A percentile compares a stretch with the other conserved stretches of the same genome.
phyloP scores from a whole-genome alignment of 306 rosid species.

The Benincasa hispida region DNA sequence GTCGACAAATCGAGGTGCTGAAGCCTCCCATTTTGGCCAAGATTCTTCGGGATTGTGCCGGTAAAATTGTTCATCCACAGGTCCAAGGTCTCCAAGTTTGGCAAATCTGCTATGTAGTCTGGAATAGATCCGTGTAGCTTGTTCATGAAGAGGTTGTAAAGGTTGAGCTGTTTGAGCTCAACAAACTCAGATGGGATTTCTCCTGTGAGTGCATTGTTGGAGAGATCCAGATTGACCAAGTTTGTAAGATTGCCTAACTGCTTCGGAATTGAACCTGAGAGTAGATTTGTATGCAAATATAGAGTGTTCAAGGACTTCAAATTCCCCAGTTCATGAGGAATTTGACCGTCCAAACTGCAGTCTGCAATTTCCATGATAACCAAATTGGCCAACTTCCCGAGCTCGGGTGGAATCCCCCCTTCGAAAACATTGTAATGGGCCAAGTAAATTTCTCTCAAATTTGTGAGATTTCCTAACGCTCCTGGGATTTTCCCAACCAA shows the following conservation, averaged over 20 bases:
- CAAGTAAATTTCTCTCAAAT: conserved; percentile 48
- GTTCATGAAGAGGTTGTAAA: conserved; percentile 71
- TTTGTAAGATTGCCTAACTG: conserved; percentile 54
- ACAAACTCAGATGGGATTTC: conserved; percentile 71
- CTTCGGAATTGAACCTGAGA: conserved; percentile 61
- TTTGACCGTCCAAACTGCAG: conserved; percentile 54
- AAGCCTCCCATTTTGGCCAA: conserved; percentile 59
- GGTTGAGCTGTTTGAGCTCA: conserved; percentile 46
- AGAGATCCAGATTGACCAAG: conserved; percentile 51
- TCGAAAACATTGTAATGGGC: conserved; percentile 60
- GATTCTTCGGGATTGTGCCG: conserved; percentile 58
- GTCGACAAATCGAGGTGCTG: conserved; percentile 73
- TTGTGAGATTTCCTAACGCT: conserved; percentile 64
- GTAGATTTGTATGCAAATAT: conserved; percentile 52
- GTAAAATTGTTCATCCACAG: conserved; percentile 90
- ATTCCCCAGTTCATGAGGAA: conserved; percentile 63
- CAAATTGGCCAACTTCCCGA: conserved; percentile 45
- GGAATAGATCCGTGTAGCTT: conserved; percentile 77
- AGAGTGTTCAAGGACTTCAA: conserved; percentile 52
- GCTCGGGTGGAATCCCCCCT: conserved; percentile 71
- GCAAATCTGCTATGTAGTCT: conserved; percentile 50
- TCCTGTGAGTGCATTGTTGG: conserved; percentile 63
- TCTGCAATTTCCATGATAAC: conserved; percentile 59
- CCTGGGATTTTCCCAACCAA: conserved; percentile 55
- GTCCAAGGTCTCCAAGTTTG: conserved; percentile 42